These are phyloP conservation scores for Eucommia ulmoides DNA, from an alignment of 257 asterid genomes.

Conservation along the genomic window DNA sequence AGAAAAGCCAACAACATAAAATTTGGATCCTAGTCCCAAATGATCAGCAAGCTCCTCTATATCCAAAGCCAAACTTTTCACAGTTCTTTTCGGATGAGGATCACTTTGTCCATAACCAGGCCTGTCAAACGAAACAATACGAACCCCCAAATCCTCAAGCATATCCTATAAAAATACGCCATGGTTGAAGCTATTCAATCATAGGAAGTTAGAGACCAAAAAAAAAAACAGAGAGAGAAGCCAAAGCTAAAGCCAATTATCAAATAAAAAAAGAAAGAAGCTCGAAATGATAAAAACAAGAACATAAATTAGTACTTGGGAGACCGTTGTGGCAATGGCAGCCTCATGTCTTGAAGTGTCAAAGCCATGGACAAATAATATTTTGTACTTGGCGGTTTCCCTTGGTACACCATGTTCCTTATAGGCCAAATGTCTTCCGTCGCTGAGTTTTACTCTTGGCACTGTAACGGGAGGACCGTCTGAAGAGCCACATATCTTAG, in stretches of 20 bases:
- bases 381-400: neutral
- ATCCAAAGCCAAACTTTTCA: neutral
- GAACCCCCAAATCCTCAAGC: neutral
- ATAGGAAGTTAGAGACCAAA: too few relatives aligned
- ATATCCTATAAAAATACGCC: neutral
- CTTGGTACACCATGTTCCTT: neutral
- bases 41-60: neutral
- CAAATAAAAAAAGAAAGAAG: too few relatives aligned
- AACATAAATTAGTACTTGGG: neutral
- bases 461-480: conserved; percentile 53
- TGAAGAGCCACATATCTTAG: neutral
- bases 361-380: neutral
- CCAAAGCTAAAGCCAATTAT: neutral
- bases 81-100: neutral
- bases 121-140: neutral
- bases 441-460: conserved; percentile 60
- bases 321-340: neutral
- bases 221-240: neutral
- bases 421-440: conserved; percentile 32
- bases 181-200: neutral
- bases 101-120: neutral
- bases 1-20: neutral
- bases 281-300: too few relatives aligned
- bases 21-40: neutral
- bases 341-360: neutral